These are phyloP conservation scores for Capsicum chinense DNA, from an alignment of 257 asterid species.

Conservation along the genomic window DNA sequence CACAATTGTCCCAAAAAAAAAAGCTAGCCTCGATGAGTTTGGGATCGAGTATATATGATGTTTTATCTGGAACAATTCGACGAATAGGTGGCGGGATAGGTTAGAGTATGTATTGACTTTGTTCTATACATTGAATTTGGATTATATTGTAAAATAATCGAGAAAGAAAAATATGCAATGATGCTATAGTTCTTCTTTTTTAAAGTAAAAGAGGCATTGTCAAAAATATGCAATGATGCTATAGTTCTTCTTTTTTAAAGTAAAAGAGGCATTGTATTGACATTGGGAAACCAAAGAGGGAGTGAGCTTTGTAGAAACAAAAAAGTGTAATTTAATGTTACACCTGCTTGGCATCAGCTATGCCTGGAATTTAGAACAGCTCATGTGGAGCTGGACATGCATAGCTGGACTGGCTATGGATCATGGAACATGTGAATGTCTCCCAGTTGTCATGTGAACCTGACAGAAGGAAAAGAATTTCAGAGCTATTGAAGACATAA, in stretches of 20 bases:
- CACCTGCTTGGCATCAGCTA: background rate
- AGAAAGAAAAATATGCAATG: background rate
- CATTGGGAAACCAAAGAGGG: background rate
- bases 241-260: background rate
- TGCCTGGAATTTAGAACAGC: background rate
- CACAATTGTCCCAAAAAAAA: too few relatives aligned
- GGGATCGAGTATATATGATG: background rate
- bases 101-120: background rate
- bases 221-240: background rate
- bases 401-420: background rate
- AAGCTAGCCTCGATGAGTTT: background rate
- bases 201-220: background rate
- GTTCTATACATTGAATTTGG: conserved; percentile 12
- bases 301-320: background rate
- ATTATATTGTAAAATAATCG: background rate
- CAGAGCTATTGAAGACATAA: conserved; percentile 2
- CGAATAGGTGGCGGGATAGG: background rate
- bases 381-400: conserved; percentile 11
- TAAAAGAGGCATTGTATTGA: conserved; percentile 17
- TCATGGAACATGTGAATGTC: background rate
- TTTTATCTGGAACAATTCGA: background rate
- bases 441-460: conserved; percentile 21
- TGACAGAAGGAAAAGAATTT: background rate
- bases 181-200: background rate
- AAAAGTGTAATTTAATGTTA: background rate